Conservation (phyloP, 768 basidiomycete genomes). For the Hygrocybe coccinea region DNA sequence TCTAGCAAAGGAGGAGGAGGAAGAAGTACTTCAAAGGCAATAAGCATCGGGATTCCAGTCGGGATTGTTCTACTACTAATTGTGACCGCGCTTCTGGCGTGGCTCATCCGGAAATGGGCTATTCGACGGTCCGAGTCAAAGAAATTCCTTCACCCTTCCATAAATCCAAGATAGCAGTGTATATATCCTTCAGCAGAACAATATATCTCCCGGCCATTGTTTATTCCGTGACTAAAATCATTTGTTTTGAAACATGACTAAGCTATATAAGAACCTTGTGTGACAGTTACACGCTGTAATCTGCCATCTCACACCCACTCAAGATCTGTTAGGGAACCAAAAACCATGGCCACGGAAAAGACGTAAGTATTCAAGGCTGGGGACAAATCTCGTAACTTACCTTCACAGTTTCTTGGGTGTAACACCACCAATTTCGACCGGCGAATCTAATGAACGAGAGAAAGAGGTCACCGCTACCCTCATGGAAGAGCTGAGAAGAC, state of each 20-base stretch:
- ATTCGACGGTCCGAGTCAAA: slow-evolving; percentile 28
- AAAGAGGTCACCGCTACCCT: slow-evolving; percentile 78
- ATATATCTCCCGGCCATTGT: too few species aligned
- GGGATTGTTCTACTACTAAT: slow-evolving; percentile 47
- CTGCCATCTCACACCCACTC: too few species aligned
- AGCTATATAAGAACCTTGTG: too few species aligned
- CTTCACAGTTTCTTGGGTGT: slow-evolving; percentile 67
- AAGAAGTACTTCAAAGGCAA: slow-evolving; percentile 27
- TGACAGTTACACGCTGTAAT: too few species aligned
- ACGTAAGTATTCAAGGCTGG: slow-evolving; percentile 25
- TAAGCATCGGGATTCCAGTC: slow-evolving; percentile 45
- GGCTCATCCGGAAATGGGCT: slow-evolving; percentile 48
- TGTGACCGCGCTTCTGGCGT: slow-evolving; percentile 36
- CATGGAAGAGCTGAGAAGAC: slow-evolving; percentile 83
- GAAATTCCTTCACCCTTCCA: slow-evolving; percentile 21
- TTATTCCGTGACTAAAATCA: too few species aligned
- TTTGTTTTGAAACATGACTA: too few species aligned
- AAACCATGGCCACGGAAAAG: slow-evolving; percentile 26
- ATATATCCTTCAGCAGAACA: too few species aligned
- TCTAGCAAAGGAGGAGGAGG: slow-evolving; percentile 11
- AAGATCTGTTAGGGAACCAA: not conserved
- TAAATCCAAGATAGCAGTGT: slow-evolving; percentile 4
- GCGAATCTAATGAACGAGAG: slow-evolving; percentile 71
- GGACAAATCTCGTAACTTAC: slow-evolving; percentile 8
- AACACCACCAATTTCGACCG: slow-evolving; percentile 77